Base-by-base conservation (phyloP, 2,329 filamentous ascomycete genomes). In the Fusarium zealandicum region DNA sequence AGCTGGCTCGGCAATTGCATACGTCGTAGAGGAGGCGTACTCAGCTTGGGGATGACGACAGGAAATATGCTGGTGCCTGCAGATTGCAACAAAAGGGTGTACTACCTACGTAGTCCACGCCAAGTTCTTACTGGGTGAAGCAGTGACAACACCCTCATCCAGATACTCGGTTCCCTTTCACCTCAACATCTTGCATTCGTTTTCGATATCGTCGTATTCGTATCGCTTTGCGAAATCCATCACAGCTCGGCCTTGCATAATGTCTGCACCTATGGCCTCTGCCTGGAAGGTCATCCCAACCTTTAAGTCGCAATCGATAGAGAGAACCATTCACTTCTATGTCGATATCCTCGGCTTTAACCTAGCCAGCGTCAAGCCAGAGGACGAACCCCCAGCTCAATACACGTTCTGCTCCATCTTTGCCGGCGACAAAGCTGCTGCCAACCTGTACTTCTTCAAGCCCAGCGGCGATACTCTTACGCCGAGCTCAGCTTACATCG, bases 371-470 rank as follows among this genome's bases (percentile, higher is more conserved):
- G 50, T 58, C 28, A 54, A 62, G 27, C 40, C 44, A 18, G 54
- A 59, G 49, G 49, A 38, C 8, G 44, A 17, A 3, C 39, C 27
- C 7, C 32, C 54, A 17, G 49, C 44, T 30, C n/a, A 51, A 14
- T 62, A 59, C 17, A 44, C 31, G 12, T 62, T 62, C 17, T 61
- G 58, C 41, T 61, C 54, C 14, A 18, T 59, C 22, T 32, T 18
- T 39, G 58, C 54, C 20, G 50, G 50, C 17, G 38, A 59, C 13
- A 59, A 43, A 41, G 59, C 54, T 20, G 58, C 58, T 4, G 58
- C 49, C 49, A 61, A 62, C 18, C 45, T 62, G 30, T 61, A 59
- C 38, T 59, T 61, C 38, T 59, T 61, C 41, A 61, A 62, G 17
- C 41, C 58, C 17, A 35, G 41, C 12, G 22, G 38, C 35, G 18